Evolutionary conservation across 352 stramenopile genomes (phyloP), one percentile per base, ranked within the genome.

Genomic region (Phytophthora ohioensis): DNA sequence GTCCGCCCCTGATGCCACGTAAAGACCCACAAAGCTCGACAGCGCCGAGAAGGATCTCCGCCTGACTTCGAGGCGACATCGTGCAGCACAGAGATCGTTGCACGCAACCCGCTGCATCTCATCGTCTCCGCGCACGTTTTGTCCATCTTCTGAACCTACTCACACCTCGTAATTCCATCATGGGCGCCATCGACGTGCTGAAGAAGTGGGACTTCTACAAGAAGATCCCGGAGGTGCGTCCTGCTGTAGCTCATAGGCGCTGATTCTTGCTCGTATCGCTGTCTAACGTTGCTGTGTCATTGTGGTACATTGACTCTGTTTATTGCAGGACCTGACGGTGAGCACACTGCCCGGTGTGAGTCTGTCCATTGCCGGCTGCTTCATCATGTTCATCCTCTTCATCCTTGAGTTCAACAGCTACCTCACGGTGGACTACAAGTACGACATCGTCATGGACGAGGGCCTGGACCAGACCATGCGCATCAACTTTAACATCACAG

Each of bases 401-500:
- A 78, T 97, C 64, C 84, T 96, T 53, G 91, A 97, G 81, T 92
- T 97, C 73, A 96, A 94, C 75, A 88, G 75, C 67, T 97, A 91
- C 78, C 65, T 97, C 9, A 93, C 84, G 43, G 82, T 93, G 32
- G 87, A 93, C 61, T 93, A 95, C 80, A 87, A 93, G 75, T 93
- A 94, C 73, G 85, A 94, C 66, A 95, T 96, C 69, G 87, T 95
- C 45, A 94, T 97, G 85, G 91, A 97, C 79, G 82, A 95, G 58
- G 85, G 81, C 3, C 74, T 95, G 30, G 86, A 95, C 71, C 80
- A 92, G 74, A 95, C 79, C 45, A 88, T 96, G 75, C 91, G 94
- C 59, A 97, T 99, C 53, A 99, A 99, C 79, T 99, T 99, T 74
- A 99, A 99, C 83, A 98, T 99, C 73, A 99, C 97, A 35, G 87